Base-by-base conservation (phyloP, 2,329 filamentous ascomycete genomes). In the Aaosphaeria arxii region DNA sequence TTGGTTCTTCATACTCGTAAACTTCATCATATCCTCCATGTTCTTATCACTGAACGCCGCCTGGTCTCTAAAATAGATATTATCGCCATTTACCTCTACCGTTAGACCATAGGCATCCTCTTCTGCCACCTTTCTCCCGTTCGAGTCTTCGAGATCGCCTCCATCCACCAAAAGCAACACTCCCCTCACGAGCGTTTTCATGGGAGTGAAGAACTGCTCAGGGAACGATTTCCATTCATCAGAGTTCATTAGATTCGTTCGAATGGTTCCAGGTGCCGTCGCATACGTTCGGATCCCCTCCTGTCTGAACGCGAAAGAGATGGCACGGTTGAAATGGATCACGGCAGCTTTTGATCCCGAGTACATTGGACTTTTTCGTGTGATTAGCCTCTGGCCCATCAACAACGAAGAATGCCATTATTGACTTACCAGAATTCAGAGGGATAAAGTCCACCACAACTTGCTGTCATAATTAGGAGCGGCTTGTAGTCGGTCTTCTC, bases 271-370 rank as follows among this genome's bases (percentile, higher is more conserved):
- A 1, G 70, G 70, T 11, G 65, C 71, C 0, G 72, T 70, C 2
- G 64, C 62, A 48, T 74, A 75, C 4, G 70, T 70, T 9, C 71
- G 66, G 17, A 75, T 66, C 1, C 66, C 64, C 7, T 70, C 64
- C 13, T 59, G 55, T 28, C 58, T 57, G 50, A 69, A 71, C 11
- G 60, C 60, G 4, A 62, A 61, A 0, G 69, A 63, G 28, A 74
- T 67, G 3, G 69, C 62, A 9, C 70, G 62, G 49, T 70, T 68
- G 54, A 75, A 71, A 1, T 71, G 71, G 4, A 75, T 50, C 0
- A 73, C 66, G 1, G 64, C 71, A 49, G 72, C 63, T 49, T 65
- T 65, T n/a, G 53, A 48, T 5, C 49, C 61, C 5, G 56, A 58
- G 43, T 65, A 65, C 47, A 65, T 62, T 2, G 61, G 61, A 24